Evolutionary conservation across 1,139 yeast genomes (phyloP), one percentile per base, ranked within the genome.

Genomic region (Pichia sp.): DNA sequence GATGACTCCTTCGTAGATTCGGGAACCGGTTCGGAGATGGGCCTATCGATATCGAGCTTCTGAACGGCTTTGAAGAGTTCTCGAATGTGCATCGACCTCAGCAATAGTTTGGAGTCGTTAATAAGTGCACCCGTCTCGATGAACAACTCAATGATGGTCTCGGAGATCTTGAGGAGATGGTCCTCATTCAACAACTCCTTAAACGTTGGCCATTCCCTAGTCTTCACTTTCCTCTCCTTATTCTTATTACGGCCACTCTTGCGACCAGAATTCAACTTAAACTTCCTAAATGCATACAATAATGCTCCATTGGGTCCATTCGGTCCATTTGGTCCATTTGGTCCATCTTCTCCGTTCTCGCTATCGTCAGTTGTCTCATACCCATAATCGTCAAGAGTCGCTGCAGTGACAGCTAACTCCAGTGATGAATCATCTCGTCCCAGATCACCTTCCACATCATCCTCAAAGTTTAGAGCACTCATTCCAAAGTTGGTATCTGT

Each of bases 101-200:
- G 56, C 68, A 80, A 66, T 41, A 81, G 56, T 47, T 79, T 75
- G 60, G 77, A 63, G 50, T 81, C 88, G 41, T 76, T 72, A 0
- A 73, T 74, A 32, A 78, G 56, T 0, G 77, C 72, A 1, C 79
- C 76, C 2, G 72, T 62, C 46, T 80, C 84, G 48, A 72, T 72
- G 27, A 80, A 69, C 34, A 74, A 53, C 41, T 77, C 80, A 30
- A 81, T 64, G 7, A 74, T 63, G 29, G 62, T 58, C 42, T 74
- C 77, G 11, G 69, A 62, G 2, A 86, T 78, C 8, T 46, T 44
- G 2, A 35, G 36, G 3, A 48, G 30, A 34, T 45, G 38, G 1
- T 49, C 46, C 3, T 34, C 39, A n/a, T 38, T 43, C 18, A 49
- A 38, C 15, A 51, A 27, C 8, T 52, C 51, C 29, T 49, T 49